Conservation (phyloP, 371 early-diverging fungal species). For the Circinella umbellata region DNA sequence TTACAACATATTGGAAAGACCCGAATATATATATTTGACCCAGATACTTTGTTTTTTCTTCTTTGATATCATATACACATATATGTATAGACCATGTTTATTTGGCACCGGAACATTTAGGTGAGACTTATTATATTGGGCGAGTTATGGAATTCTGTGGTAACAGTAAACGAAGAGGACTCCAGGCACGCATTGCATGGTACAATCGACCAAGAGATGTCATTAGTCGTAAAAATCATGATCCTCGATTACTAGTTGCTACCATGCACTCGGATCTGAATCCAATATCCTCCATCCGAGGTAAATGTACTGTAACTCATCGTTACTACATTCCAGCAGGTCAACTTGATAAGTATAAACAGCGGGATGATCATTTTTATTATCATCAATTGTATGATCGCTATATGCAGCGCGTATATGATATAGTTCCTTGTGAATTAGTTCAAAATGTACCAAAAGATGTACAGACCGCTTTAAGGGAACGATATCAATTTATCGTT, state of each 20-base stretch:
- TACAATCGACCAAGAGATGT: conserved; percentile 85
- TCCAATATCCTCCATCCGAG: conserved; percentile 81
- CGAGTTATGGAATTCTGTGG: conserved; percentile 83
- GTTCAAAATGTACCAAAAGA: conserved; percentile 82
- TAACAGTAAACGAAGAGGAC: conserved; percentile 46
- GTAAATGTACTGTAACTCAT: conserved; percentile 80
- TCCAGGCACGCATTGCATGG: conserved; percentile 78
- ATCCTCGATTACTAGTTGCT: conserved; percentile 79
- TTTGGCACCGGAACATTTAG: conserved; percentile 73
- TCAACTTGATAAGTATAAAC: conserved; percentile 62
- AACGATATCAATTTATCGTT: conserved; percentile 79
- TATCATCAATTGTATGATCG: conserved; percentile 88
- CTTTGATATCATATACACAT: too few species aligned
- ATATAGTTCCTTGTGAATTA: conserved; percentile 78
- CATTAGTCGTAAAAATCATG: conserved; percentile 68
- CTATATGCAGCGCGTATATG: conserved; percentile 86
- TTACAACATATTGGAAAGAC: not conserved
- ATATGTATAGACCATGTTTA: conserved; percentile 74
- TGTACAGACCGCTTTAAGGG: conserved; percentile 65
- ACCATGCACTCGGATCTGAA: conserved; percentile 90
- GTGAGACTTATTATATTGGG: conserved; percentile 83
- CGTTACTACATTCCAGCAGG: conserved; percentile 62
- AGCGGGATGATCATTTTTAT: conserved; percentile 75
- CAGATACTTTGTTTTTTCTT: not conserved
- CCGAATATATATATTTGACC: conserved; percentile 10